Base-by-base conservation (phyloP, 257 asterid genomes). In the Anisodus tanguticus region DNA sequence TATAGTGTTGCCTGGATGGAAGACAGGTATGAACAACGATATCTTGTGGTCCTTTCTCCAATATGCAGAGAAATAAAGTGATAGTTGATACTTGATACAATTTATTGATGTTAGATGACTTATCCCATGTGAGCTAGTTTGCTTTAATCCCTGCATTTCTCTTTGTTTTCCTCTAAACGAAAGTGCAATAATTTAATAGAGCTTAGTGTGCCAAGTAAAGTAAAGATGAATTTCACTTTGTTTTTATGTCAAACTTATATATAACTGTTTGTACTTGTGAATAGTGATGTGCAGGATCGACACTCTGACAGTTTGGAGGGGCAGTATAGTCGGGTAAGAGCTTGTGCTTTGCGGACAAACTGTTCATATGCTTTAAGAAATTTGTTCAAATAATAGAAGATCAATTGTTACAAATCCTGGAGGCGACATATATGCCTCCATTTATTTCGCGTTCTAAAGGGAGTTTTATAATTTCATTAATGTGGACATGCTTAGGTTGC, bases 1-100 rank as follows among this genome's bases (percentile, higher is more conserved):
- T 95, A 97, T 47, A 96, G 99, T 83, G 86, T 96, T 91, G 94
- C 99, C 83, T 96, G 99, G 99, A 94, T 96, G 98, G 98, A 96
- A 77, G 99, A 94, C 86, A 87, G 98, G 99, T 92, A 90, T 41
- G 35, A 79, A 31, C 49, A 68, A n/a, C 43, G 35, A 31, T 47
- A 16, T 76, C 70, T 74, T 70, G 8, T 19, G 17, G 81, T 45
- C 49, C 39, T 8, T 3, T 59, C 3, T 51, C 55, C 12, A 7
- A 51, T 51, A 9, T 51, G 9, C 45, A 41, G 45, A 41, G 45
- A 41, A 41, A 41, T 41, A 41, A 41, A 41, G 45, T 41, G n/a
- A 13, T 15, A 13, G 60, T 13, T 55, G 60, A 55, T 55, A 31
- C 35, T 31, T 31, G 35, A 31, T 31, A 12, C 3, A 16, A 8